Evolutionary conservation across 805 yeast species (phyloP).

Genomic region (Yarrowia osloensis): DNA sequence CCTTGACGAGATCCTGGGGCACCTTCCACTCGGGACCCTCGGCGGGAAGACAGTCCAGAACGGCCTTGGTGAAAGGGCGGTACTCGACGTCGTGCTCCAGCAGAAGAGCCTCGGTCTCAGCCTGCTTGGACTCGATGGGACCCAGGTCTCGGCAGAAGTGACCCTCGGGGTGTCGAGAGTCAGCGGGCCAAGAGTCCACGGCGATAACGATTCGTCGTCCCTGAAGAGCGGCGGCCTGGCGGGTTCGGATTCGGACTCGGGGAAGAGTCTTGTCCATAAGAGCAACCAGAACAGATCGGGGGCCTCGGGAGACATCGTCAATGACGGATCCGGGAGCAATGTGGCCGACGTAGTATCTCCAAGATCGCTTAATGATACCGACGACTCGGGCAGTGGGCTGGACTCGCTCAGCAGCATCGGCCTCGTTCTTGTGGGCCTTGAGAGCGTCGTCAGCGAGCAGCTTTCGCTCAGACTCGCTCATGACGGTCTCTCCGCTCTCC

Average conservation of each 20-base stretch:
- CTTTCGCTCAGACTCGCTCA: slow-evolving; percentile 70
- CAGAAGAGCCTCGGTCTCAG: slow-evolving; percentile 93
- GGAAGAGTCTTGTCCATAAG: slow-evolving; percentile 91
- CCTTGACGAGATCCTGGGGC: slow-evolving; percentile 57
- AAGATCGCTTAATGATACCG: slow-evolving; percentile 82
- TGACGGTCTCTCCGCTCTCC: slow-evolving; percentile 47
- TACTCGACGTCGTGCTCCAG: slow-evolving; percentile 96
- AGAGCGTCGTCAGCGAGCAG: slow-evolving; percentile 77
- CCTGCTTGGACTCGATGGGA: slow-evolving; percentile 84
- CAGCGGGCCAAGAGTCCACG: slow-evolving; percentile 87
- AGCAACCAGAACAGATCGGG: slow-evolving; percentile 77
- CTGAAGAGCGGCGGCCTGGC: slow-evolving; percentile 78
- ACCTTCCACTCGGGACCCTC: slow-evolving; percentile 96
- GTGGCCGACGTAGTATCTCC: slow-evolving; percentile 97
- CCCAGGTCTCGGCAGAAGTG: slow-evolving; percentile 92
- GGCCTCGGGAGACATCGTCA: slow-evolving; percentile 58
- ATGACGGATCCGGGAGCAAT: slow-evolving; percentile 73
- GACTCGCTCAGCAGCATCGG: slow-evolving; percentile 48
- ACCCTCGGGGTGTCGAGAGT: slow-evolving; percentile 86
- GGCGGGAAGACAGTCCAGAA: slow-evolving; percentile 83
- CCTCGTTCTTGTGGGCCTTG: slow-evolving; percentile 45
- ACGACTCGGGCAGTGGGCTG: slow-evolving; percentile 96
- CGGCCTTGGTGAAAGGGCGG: slow-evolving; percentile 91
- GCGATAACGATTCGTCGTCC: slow-evolving; percentile 91
- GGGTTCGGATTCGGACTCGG: slow-evolving; percentile 78